Evolutionary conservation across 140 eudicot genomes (phyloP).

Genomic region (Cichorium intybus): DNA sequence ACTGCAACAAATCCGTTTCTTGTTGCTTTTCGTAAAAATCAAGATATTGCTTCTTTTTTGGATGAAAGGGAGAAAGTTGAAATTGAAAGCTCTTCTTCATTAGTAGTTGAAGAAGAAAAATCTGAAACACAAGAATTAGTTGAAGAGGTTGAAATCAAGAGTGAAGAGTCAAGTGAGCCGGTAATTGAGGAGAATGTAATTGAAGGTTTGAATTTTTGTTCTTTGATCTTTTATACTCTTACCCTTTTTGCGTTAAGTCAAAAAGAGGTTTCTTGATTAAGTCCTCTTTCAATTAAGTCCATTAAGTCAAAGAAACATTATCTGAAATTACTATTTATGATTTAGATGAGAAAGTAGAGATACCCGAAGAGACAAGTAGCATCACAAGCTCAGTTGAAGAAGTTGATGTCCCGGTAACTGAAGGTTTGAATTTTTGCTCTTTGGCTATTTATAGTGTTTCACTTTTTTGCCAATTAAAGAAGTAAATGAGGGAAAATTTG

Average conservation of each 20-base stretch:
- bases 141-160: conserved; percentile 14
- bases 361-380: conserved; percentile 20
- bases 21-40: conserved; percentile 69
- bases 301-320: no score
- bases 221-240: no score
- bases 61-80: conserved; percentile 58
- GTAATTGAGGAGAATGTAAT: conserved; percentile 19
- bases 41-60: conserved; percentile 71
- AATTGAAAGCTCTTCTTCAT: conserved; percentile 10
- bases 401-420: conserved; percentile 6
- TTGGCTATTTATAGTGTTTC: not conserved
- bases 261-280: no score
- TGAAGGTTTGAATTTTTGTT: conserved; percentile 41
- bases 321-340: no score
- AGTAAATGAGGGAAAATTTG: no score
- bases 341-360: conserved; percentile 7
- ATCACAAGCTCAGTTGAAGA: conserved; percentile 29
- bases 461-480: no score
- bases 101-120: conserved; percentile 12
- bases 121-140: conserved; percentile 10
- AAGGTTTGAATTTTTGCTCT: conserved; percentile 41
- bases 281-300: no score
- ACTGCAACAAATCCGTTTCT: conserved; percentile 77
- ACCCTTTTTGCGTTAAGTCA: no score
- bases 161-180: conserved; percentile 23